A percentile compares a stretch with the other conserved stretches of the same genome.
phyloP scores from a whole-genome alignment of 2,329 filamentous ascomycete species.

The Elsinoe necatrix region DNA sequence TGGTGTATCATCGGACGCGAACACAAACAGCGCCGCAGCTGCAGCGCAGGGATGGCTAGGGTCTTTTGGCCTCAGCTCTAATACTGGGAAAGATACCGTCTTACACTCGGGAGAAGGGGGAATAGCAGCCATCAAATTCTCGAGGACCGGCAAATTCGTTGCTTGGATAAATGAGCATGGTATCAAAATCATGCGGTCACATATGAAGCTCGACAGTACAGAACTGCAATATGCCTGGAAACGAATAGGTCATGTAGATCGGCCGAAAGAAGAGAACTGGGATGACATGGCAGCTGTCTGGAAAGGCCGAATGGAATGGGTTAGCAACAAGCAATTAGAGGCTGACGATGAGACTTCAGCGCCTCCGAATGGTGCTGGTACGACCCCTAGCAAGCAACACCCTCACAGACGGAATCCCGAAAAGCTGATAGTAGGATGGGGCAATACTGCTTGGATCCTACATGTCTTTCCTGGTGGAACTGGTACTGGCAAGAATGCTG shows the following conservation, averaged over 20 bases:
- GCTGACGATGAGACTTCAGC: constrained; percentile 52
- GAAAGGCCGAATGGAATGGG: constrained; percentile 89
- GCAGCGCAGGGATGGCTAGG: constrained; percentile 79
- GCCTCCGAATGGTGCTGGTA: constrained; percentile 27
- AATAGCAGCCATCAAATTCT: constrained; percentile 92
- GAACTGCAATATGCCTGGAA: constrained; percentile 87
- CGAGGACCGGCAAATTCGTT: constrained; percentile 80
- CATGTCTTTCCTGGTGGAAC: constrained; percentile 73
- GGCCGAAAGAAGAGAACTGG: constrained; percentile 79
- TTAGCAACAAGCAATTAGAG: constrained; percentile 75
- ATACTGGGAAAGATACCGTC: constrained; percentile 74
- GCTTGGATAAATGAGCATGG: constrained; percentile 95
- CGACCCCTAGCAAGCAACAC: constrained; percentile 18
- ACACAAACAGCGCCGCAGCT: constrained; percentile 76
- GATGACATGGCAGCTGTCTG: constrained; percentile 94
- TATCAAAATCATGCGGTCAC: constrained; percentile 94
- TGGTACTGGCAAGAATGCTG: constrained; percentile 56
- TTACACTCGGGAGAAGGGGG: constrained; percentile 86
- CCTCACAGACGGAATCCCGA: constrained; percentile 43
- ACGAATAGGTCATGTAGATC: constrained; percentile 82
- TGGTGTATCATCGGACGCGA: constrained; percentile 74
- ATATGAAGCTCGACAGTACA: constrained; percentile 65
- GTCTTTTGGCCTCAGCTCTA: constrained; percentile 69
- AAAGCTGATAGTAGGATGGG: constrained; percentile 88
- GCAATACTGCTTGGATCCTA: constrained; percentile 90